Evolutionary conservation across 2,329 filamentous ascomycete genomes (phyloP).

Genomic region (Nemania sp.): DNA sequence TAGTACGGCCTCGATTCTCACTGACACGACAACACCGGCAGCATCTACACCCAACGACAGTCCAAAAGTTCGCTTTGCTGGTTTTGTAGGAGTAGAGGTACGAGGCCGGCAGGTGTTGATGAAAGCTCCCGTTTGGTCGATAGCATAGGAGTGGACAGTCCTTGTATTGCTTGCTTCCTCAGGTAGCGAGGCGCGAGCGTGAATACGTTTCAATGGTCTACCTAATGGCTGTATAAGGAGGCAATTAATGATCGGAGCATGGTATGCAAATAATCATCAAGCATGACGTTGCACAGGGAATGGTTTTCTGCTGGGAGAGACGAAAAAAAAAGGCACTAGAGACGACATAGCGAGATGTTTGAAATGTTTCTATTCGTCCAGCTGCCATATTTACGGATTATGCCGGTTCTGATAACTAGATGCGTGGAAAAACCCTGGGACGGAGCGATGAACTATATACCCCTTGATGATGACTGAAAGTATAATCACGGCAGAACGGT

Average conservation of each 20-base stretch:
- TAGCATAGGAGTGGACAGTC: conserved; percentile 40
- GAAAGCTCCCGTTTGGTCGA: conserved; percentile 74
- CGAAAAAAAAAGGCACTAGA: conserved; percentile 17
- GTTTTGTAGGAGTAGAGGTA: conserved; percentile 75
- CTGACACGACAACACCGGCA: conserved; percentile 45
- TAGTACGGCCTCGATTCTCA: conserved; percentile 43
- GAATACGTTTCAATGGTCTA: not conserved
- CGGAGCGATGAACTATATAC: conserved; percentile 19
- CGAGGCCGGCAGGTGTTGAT: conserved; percentile 73
- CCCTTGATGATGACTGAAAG: conserved; percentile 15
- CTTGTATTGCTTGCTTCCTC: not conserved
- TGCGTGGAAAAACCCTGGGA: conserved; percentile 6
- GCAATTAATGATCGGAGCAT: conserved; percentile 3
- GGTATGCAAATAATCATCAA: conserved; percentile 21
- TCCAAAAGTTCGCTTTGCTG: conserved; percentile 71
- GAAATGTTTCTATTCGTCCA: conserved; percentile 15
- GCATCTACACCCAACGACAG: conserved; percentile 47
- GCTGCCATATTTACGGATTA: conserved; percentile 1
- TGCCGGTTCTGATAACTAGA: not conserved
- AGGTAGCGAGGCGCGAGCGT: conserved; percentile 3
- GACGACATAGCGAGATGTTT: conserved; percentile 23
- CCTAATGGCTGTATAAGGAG: not conserved
- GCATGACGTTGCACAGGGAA: conserved; percentile 4
- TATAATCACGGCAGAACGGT: conserved; percentile 8
- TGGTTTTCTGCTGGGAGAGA: not conserved